phyloP scores from a whole-genome alignment of 169 alveolate genomes.

The Toxoplasma gondii region DNA sequence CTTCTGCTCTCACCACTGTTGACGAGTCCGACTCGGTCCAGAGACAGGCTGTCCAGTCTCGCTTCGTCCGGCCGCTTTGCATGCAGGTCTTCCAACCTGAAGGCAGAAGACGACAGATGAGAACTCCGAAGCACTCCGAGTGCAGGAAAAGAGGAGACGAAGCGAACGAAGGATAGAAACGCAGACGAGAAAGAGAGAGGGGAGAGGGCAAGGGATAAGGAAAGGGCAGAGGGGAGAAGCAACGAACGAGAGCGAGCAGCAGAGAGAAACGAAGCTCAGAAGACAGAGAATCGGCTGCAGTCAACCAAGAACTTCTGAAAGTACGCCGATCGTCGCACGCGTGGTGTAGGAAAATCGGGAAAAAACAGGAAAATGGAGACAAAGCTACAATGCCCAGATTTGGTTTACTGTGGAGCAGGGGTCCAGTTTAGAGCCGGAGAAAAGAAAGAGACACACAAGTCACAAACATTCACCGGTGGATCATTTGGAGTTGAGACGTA shows the following conservation, averaged over 20 bases:
- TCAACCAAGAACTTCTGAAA: too few relatives aligned
- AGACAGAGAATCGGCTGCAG: too few relatives aligned
- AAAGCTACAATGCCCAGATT: background rate
- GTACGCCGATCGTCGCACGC: too few relatives aligned
- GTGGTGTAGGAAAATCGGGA: background rate
- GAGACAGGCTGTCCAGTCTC: background rate
- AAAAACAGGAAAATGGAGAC: background rate
- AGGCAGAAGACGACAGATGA: background rate
- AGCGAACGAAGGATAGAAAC: background rate
- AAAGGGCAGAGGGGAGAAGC: too few relatives aligned
- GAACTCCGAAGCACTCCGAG: too few relatives aligned
- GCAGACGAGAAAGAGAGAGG: background rate
- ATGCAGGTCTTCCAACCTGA: background rate
- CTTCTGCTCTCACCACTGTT: background rate
- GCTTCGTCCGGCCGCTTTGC: background rate
- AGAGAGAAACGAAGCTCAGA: too few relatives aligned
- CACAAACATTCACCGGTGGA: background rate
- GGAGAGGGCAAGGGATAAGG: too few relatives aligned
- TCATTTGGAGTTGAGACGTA: background rate
- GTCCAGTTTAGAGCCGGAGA: too few relatives aligned
- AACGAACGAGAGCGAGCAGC: too few relatives aligned
- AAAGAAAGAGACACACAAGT: too few relatives aligned
- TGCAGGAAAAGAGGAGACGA: too few relatives aligned
- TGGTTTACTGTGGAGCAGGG: background rate
- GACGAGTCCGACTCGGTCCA: background rate